phyloP scores from a whole-genome alignment of 176 grass and related monocot genomes.

The Raddia guianensis region DNA sequence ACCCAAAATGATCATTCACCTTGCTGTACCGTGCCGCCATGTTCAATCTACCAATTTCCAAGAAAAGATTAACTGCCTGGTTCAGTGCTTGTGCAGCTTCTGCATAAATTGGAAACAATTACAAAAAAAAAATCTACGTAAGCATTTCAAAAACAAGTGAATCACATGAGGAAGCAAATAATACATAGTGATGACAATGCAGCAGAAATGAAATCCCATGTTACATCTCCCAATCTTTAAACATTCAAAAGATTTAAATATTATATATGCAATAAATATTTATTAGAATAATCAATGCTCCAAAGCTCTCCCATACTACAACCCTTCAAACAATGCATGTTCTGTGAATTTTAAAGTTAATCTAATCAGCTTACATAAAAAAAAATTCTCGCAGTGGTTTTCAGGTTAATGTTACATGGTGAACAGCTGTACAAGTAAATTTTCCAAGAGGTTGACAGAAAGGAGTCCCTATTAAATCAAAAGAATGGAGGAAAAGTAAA shows the following conservation, averaged over 20 bases:
- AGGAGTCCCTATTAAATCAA: not conserved
- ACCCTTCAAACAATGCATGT: constrained; percentile 2
- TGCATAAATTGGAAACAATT: constrained; percentile 40
- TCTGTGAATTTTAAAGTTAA: not conserved
- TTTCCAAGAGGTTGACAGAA: not conserved
- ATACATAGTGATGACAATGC: not conserved
- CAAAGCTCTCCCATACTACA: not conserved
- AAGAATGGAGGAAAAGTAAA: constrained; percentile 1
- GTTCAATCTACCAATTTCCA: constrained; percentile 97
- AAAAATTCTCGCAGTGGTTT: not conserved
- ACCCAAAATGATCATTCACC: constrained; percentile 41
- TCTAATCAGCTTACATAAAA: constrained; percentile 7
- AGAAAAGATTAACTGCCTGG: constrained; percentile 84
- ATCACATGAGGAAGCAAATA: not conserved
- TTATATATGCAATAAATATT: not conserved
- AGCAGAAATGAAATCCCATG: not conserved
- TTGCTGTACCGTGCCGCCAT: constrained; percentile 99
- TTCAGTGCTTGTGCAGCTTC: constrained; percentile 85
- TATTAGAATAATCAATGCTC: not conserved
- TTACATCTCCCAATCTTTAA: not conserved
- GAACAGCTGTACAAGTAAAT: not conserved
- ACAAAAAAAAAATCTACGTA: not conserved
- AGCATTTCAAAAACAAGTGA: constrained; percentile 1
- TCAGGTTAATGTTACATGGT: not conserved
- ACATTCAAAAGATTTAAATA: not conserved